These are phyloP conservation scores for Leccinum olivaceopallidum DNA, from an alignment of 768 basidiomycete genomes.

Conservation along the genomic window DNA sequence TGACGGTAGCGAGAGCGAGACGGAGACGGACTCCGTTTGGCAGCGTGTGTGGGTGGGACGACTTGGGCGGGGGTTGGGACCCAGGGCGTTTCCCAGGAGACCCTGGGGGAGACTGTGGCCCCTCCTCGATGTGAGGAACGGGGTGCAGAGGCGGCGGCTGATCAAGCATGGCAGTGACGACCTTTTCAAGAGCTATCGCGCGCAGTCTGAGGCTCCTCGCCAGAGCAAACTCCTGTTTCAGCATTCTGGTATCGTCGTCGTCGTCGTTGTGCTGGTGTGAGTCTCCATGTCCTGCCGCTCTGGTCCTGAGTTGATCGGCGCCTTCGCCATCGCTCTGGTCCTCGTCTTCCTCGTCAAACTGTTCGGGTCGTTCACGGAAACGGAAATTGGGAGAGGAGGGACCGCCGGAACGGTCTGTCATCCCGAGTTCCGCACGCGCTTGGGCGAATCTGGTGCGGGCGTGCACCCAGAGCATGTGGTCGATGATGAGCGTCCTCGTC, in stretches of 20 bases:
- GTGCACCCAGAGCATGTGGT: slow-evolving; percentile 87
- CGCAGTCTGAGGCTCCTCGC: slow-evolving; percentile 67
- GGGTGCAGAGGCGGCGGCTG: slow-evolving; percentile 70
- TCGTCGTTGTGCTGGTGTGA: slow-evolving; percentile 60
- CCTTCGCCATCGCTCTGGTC: slow-evolving; percentile 63
- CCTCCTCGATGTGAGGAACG: slow-evolving; percentile 47
- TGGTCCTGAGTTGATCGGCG: slow-evolving; percentile 45
- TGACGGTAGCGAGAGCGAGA: slow-evolving; percentile 70
- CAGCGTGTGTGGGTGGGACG: slow-evolving; percentile 56
- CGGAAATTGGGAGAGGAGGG: slow-evolving; percentile 56
- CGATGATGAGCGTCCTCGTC: slow-evolving; percentile 84
- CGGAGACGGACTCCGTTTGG: slow-evolving; percentile 83
- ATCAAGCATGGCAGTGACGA: slow-evolving; percentile 76
- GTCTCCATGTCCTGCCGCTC: slow-evolving; percentile 47
- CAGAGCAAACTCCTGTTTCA: slow-evolving; percentile 59
- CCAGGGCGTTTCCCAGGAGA: slow-evolving; percentile 43
- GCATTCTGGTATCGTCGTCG: slow-evolving; percentile 58
- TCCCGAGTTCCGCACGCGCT: slow-evolving; percentile 81
- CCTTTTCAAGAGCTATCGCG: slow-evolving; percentile 82
- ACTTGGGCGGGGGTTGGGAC: slow-evolving; percentile 24
- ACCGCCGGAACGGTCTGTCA: slow-evolving; percentile 80
- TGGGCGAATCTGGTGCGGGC: slow-evolving; percentile 79
- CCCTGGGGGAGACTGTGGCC: slow-evolving; percentile 50
- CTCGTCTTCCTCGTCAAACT: slow-evolving; percentile 76
- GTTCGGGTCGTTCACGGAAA: slow-evolving; percentile 71